These are phyloP conservation scores for Auxenochlorella pyrenoidosa DNA, from an alignment of 139 green algal species.

Conservation along the genomic window DNA sequence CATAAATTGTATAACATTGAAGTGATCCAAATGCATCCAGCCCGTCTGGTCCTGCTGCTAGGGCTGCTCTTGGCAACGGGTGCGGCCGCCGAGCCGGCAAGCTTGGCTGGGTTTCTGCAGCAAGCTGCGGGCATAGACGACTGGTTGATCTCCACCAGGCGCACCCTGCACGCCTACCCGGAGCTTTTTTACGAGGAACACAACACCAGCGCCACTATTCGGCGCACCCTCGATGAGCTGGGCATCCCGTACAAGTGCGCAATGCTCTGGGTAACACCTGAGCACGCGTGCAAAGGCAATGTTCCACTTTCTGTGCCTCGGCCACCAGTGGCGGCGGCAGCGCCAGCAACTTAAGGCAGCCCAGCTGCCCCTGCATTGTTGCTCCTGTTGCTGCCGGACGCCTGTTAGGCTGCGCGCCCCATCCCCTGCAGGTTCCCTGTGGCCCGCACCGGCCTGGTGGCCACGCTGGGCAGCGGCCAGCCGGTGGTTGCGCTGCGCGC, in stretches of 20 bases:
- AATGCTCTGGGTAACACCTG: no score
- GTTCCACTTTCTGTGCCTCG: no score
- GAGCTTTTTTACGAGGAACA: constrained; percentile 61
- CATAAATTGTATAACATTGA: no score
- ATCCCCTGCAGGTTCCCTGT: constrained; percentile 49
- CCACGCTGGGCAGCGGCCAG: constrained; percentile 65
- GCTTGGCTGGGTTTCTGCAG: neutral
- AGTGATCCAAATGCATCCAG: no score
- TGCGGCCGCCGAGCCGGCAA: neutral
- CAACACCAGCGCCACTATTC: constrained; percentile 76
- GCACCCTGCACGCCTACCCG: constrained; percentile 52
- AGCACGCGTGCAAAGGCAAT: no score
- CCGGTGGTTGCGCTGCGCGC: constrained; percentile 80
- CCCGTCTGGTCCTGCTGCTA: no score
- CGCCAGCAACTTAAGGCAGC: neutral
- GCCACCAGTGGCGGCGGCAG: no score
- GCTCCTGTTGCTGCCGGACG: neutral
- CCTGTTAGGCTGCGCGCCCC: neutral
- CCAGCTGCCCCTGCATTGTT: neutral
- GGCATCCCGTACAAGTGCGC: constrained; percentile 67
- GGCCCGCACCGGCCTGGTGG: constrained; percentile 82
- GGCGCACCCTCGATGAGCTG: constrained; percentile 64
- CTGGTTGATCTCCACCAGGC: constrained; percentile 47
- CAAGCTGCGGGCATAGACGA: constrained; percentile 20
- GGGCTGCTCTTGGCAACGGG: no score